Evolutionary conservation across 78 protist genomes (phyloP).

Genomic region (Dictyostelium discoideum): DNA sequence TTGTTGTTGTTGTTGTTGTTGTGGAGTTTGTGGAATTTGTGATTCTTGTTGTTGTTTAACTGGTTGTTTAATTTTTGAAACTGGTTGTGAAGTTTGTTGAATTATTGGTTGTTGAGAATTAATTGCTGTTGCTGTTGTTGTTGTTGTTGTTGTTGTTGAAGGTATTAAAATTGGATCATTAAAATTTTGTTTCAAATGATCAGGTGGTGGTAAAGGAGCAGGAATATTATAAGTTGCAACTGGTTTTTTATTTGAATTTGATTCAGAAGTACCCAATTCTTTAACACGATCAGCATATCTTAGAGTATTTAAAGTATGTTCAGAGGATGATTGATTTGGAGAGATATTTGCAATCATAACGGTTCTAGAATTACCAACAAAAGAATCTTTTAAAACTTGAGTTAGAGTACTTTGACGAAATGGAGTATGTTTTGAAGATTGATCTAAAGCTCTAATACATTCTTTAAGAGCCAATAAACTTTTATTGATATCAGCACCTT

Average conservation of each 20-base stretch:
- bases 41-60: neutral
- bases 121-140: neutral
- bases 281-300: constrained; percentile 96
- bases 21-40: neutral
- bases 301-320: constrained; percentile 96
- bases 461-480: constrained; percentile 96
- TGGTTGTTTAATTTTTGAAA: neutral
- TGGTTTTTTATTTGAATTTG: constrained; percentile 15
- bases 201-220: constrained; percentile 76
- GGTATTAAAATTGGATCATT: neutral
- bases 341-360: constrained; percentile 96
- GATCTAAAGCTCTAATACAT: constrained; percentile 96
- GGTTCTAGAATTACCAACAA: constrained; percentile 93
- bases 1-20: neutral
- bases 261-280: constrained; percentile 72
- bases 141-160: neutral
- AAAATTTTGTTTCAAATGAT: constrained; percentile 37
- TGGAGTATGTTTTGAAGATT: constrained; percentile 87
- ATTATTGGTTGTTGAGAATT: neutral
- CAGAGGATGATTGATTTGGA: constrained; percentile 87
- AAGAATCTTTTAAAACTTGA: constrained; percentile 95
- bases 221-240: constrained; percentile 68
- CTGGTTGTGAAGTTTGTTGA: neutral
- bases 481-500: constrained; percentile 97
- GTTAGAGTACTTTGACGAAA: constrained; percentile 94